Percentiles rank a stretch among this genome's conserved stretches.
Evolutionary conservation across 306 rosid species (phyloP).

Genomic region (Vigna hirtella): DNA sequence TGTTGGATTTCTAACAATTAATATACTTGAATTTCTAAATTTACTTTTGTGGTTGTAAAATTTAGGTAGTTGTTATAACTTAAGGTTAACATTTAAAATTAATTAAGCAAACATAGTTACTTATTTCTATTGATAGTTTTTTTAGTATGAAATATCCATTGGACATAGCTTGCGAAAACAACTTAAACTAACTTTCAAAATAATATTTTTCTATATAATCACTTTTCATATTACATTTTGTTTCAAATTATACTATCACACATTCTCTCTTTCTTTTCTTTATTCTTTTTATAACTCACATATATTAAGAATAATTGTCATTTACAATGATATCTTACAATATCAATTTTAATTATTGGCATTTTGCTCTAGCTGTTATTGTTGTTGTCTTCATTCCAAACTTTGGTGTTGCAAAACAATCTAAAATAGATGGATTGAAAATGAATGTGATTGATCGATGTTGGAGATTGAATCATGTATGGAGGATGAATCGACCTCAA

Average conservation of each 20-base stretch:
- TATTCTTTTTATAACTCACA: not conserved
- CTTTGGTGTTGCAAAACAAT: slow-evolving; percentile 21
- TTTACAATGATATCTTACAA: slow-evolving; percentile 3
- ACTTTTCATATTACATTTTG: not conserved
- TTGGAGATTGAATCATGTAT: slow-evolving; percentile 45
- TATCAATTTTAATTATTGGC: not conserved
- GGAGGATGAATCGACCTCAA: slow-evolving; percentile 38
- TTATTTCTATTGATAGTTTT: slow-evolving; percentile 13
- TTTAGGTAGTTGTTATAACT: not conserved
- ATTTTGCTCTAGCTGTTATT: slow-evolving; percentile 19
- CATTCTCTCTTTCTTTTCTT: not conserved
- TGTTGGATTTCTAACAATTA: too few relatives aligned
- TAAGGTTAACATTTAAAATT: not conserved
- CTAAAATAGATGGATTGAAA: slow-evolving; percentile 21
- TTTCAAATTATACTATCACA: not conserved
- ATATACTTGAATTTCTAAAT: not conserved
- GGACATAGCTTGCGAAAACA: slow-evolving; percentile 28
- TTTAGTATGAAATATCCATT: not conserved
- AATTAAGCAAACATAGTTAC: not conserved
- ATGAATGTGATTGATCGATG: slow-evolving; percentile 51
- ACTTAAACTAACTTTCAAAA: slow-evolving; percentile 8
- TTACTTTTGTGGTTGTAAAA: not conserved
- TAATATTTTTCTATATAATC: slow-evolving; percentile 23
- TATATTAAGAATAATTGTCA: not conserved
- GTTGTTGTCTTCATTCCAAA: not conserved